These are phyloP conservation scores for Yamadazyma jaroonii DNA, from an alignment of 1,139 yeast species.

Conservation along the genomic window DNA sequence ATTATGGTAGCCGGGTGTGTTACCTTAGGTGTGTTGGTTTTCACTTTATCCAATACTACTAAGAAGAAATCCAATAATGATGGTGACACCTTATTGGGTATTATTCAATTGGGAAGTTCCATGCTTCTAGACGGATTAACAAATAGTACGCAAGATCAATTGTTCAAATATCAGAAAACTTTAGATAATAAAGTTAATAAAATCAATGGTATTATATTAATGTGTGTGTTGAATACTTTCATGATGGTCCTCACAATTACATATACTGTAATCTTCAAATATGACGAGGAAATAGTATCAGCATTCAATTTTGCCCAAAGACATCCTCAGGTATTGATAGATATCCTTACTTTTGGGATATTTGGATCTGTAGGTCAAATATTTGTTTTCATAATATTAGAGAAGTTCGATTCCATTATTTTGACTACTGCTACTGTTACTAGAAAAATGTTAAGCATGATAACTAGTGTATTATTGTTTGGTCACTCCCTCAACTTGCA, in stretches of 20 bases:
- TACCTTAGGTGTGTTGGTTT: constrained; percentile 77
- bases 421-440: constrained; percentile 94
- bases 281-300: constrained; percentile 44
- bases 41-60: constrained; percentile 51
- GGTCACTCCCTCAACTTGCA: constrained; percentile 62
- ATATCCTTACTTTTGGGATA: constrained; percentile 64
- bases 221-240: constrained; percentile 75
- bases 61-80: constrained; percentile 28
- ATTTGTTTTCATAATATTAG: constrained; percentile 82
- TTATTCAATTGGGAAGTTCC: constrained; percentile 55
- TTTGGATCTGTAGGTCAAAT: constrained; percentile 93
- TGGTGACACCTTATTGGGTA: constrained; percentile 52
- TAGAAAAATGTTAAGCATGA: constrained; percentile 93
- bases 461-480: constrained; percentile 79
- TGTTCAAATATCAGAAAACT: constrained; percentile 47
- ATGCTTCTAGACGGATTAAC: constrained; percentile 87
- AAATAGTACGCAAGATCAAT: constrained; percentile 87
- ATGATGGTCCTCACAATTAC: constrained; percentile 39
- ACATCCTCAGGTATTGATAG: constrained; percentile 46
- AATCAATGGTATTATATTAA: constrained; percentile 71
- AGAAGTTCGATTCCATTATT: constrained; percentile 77
- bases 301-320: constrained; percentile 44
- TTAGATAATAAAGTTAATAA: constrained; percentile 11
- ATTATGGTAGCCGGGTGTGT: constrained; percentile 73
- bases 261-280: constrained; percentile 43